These are phyloP conservation scores for Blastobotrys terrestris DNA, from an alignment of 805 yeast species.

Conservation along the genomic window DNA sequence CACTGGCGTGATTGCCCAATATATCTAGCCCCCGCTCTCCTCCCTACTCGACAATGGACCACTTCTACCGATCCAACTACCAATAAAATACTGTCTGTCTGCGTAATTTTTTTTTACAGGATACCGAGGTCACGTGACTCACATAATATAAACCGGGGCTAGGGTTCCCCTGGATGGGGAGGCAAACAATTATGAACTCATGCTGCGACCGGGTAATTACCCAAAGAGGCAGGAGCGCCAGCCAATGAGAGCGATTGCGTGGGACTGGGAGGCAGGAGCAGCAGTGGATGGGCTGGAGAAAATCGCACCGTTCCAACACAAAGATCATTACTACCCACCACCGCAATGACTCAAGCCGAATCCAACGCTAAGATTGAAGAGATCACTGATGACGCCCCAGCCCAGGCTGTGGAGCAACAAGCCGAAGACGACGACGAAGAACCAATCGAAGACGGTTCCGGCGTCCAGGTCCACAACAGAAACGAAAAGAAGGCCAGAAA, in stretches of 20 bases:
- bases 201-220: too few species aligned
- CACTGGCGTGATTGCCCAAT: too few species aligned
- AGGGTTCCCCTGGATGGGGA: too few species aligned
- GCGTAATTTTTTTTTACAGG: too few species aligned
- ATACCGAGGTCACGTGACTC: too few species aligned
- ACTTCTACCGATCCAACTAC: too few species aligned
- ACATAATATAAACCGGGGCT: too few species aligned
- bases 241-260: background rate
- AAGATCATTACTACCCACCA: background rate
- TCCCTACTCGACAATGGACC: too few species aligned
- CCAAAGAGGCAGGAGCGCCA: too few species aligned
- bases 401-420: slow-evolving; percentile 17
- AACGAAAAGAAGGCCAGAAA: slow-evolving; percentile 96
- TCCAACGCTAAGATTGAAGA: slow-evolving; percentile 33
- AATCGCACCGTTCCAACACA: background rate
- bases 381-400: slow-evolving; percentile 19
- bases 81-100: too few species aligned
- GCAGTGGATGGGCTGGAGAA: background rate
- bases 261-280: background rate
- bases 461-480: slow-evolving; percentile 18
- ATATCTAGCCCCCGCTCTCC: too few species aligned
- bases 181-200: too few species aligned
- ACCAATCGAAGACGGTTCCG: slow-evolving; percentile 16
- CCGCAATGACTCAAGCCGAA: slow-evolving; percentile 14
- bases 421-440: slow-evolving; percentile 15